Conservation (phyloP, 1,284 basidiomycete species). For the Entoloma clypeatum region DNA sequence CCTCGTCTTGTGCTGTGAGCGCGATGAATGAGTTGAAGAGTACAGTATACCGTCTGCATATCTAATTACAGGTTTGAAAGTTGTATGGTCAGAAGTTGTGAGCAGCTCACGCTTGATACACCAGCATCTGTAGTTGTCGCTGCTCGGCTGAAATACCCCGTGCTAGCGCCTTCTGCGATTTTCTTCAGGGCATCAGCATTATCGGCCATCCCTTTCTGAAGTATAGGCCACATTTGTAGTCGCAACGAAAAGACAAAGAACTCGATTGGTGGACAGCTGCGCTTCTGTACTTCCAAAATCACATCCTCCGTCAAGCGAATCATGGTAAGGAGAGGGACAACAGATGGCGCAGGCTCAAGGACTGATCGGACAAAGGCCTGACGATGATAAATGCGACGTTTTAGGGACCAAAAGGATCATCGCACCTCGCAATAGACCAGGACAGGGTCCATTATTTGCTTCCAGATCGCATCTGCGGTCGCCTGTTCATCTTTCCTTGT, state of each 20-base stretch:
- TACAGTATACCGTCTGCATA: conserved; percentile 66
- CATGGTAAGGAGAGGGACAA: conserved; percentile 78
- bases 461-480: conserved; percentile 70
- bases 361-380: conserved; percentile 67
- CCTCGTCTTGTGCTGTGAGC: conserved; percentile 79
- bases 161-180: conserved; percentile 65
- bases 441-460: conserved; percentile 86
- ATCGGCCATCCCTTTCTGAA: conserved; percentile 84
- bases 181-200: conserved; percentile 79
- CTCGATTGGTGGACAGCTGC: conserved; percentile 76
- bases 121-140: conserved; percentile 65
- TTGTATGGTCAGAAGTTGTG: not conserved
- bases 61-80: conserved; percentile 23
- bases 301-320: conserved; percentile 84
- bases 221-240: conserved; percentile 86
- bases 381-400: conserved; percentile 1
- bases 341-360: conserved; percentile 68
- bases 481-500: conserved; percentile 57
- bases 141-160: conserved; percentile 64
- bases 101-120: conserved; percentile 54
- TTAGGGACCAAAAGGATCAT: conserved; percentile 6
- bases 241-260: conserved; percentile 76
- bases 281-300: conserved; percentile 66
- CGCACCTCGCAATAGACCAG: conserved; percentile 76
- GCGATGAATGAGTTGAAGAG: conserved; percentile 80